Conservation (phyloP, 2,329 filamentous ascomycete genomes). For the Fusarium vanettenii region DNA sequence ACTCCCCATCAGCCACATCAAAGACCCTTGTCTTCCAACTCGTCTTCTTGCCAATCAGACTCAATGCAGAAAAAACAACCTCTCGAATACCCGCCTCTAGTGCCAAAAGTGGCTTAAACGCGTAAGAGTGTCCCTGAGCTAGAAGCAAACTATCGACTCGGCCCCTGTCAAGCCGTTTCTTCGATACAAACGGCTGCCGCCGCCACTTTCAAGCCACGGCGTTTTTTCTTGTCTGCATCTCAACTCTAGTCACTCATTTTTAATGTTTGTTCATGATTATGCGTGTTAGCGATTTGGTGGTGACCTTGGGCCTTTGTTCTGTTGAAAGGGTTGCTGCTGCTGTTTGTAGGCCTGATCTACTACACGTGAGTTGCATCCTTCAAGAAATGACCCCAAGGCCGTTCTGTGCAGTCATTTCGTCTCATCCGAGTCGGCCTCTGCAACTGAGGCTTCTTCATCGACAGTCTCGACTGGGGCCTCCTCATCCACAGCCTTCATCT, state of each 20-base stretch:
- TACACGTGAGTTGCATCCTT: not conserved
- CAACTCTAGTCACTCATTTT: not conserved
- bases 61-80: not conserved
- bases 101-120: not conserved
- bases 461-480: not conserved
- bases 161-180: not conserved
- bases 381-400: no score
- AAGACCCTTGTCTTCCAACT: not conserved
- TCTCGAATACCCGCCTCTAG: not conserved
- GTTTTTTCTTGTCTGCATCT: not conserved
- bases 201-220: not conserved
- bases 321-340: not conserved
- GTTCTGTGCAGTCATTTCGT: not conserved
- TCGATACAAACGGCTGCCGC: not conserved
- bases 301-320: not conserved
- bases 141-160: not conserved
- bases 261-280: not conserved
- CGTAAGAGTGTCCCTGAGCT: not conserved
- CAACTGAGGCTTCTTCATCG: not conserved
- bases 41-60: not conserved
- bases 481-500: not conserved
- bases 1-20: not conserved
- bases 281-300: not conserved
- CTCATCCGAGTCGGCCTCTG: not conserved
- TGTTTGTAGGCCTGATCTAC: not conserved